These are phyloP conservation scores for Porogramme epimiltina DNA, from an alignment of 1,284 basidiomycete species.

Conservation along the genomic window DNA sequence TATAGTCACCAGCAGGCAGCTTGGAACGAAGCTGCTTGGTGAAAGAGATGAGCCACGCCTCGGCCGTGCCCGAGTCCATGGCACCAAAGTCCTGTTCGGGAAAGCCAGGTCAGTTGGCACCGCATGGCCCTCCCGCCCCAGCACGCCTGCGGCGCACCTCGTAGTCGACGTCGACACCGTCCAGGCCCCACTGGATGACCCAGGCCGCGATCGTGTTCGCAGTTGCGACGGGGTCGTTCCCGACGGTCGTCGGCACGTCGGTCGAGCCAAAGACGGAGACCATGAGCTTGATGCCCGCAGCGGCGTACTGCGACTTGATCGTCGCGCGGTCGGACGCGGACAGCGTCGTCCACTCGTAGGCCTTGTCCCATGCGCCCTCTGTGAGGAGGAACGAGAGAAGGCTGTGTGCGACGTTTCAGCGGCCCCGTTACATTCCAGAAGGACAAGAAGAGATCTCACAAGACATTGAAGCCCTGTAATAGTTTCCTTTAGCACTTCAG, in stretches of 20 bases:
- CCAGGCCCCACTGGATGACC: constrained; percentile 48
- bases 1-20: constrained; percentile 36
- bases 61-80: constrained; percentile 41
- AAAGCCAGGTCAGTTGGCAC: background rate
- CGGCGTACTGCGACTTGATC: constrained; percentile 43
- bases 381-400: constrained; percentile 44
- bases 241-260: constrained; percentile 48
- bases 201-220: constrained; percentile 51
- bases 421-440: background rate
- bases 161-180: constrained; percentile 62
- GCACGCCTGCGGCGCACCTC: constrained; percentile 45
- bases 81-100: constrained; percentile 47
- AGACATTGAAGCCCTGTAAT: constrained; percentile 47
- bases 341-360: constrained; percentile 42
- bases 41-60: constrained; percentile 46
- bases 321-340: constrained; percentile 34
- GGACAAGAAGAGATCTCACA: constrained; percentile 32
- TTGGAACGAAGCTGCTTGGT: constrained; percentile 39
- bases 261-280: constrained; percentile 53
- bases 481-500: background rate
- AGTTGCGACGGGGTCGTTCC: constrained; percentile 38
- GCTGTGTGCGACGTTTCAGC: constrained; percentile 26
- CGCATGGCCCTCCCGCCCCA: too few species aligned
- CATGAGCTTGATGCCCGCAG: constrained; percentile 49
- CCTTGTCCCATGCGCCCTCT: constrained; percentile 47